Conservation (phyloP, 345 rosid genomes). For the Euphorbia lathyris region DNA sequence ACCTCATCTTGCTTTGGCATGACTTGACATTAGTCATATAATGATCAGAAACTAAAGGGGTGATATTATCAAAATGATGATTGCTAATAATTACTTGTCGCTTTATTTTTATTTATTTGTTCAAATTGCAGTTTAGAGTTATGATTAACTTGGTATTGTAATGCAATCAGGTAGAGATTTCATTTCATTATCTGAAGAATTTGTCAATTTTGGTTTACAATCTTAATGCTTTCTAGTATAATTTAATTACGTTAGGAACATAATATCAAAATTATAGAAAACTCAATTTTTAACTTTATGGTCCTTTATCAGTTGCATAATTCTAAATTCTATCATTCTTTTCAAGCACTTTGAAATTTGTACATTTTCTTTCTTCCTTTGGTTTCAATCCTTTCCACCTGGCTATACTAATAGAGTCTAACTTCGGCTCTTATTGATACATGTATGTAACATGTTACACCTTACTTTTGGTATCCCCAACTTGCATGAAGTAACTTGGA, state of each 20-base stretch:
- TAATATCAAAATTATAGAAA: too few species aligned
- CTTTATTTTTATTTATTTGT: too few species aligned
- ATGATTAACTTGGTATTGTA: too few species aligned
- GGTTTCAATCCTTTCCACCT: neutral
- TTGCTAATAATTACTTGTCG: neutral
- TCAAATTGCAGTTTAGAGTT: too few species aligned
- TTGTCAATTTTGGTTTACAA: neutral
- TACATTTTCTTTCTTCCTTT: neutral
- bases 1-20: neutral
- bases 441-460: too few species aligned
- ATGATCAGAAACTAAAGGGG: neutral
- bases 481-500: neutral
- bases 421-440: neutral
- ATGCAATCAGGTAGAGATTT: too few species aligned
- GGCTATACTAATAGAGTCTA: neutral
- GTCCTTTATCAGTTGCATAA: neutral
- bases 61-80: neutral
- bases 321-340: neutral
- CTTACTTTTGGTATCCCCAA: neutral
- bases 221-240: too few species aligned
- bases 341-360: neutral
- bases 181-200: neutral
- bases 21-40: neutral
- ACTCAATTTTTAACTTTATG: too few species aligned
- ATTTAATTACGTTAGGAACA: too few species aligned